Percentiles rank a stretch among this genome's conserved stretches.
Conservation (phyloP, 164 flowering plant species). For the Nymphaea thermarum region DNA sequence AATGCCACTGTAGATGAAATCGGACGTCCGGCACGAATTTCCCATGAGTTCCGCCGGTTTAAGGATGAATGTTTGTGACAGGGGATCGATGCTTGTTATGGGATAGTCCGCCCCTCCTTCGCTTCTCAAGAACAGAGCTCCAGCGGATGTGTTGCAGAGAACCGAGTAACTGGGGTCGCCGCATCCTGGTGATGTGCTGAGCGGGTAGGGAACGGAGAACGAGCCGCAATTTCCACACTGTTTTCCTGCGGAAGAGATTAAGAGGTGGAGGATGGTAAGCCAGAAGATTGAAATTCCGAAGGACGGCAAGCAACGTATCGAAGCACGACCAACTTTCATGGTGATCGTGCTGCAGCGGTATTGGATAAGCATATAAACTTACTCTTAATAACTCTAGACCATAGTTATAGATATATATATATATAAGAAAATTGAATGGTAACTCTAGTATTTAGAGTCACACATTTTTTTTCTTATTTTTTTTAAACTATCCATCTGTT, state of each 20-base stretch:
- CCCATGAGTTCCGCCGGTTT: conserved; percentile 50
- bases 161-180: conserved; percentile 40
- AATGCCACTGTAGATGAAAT: conserved; percentile 39
- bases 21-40: conserved; percentile 32
- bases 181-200: conserved; percentile 45
- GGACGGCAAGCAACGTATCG: background rate
- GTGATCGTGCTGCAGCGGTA: too few relatives aligned
- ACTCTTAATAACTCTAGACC: too few relatives aligned
- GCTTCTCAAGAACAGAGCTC: conserved; percentile 38
- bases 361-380: too few relatives aligned
- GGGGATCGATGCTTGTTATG: conserved; percentile 27
- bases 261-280: background rate
- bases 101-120: conserved; percentile 49
- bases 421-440: too few relatives aligned
- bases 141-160: conserved; percentile 31
- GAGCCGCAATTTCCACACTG: conserved; percentile 48
- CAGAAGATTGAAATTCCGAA: background rate
- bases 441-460: too few relatives aligned
- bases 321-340: too few relatives aligned
- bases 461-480: too few relatives aligned
- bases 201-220: conserved; percentile 46
- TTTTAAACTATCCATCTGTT: too few relatives aligned
- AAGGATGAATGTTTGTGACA: conserved; percentile 34
- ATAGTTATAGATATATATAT: too few relatives aligned
- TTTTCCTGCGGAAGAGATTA: conserved; percentile 3